These are phyloP conservation scores for Leucogyrophana mollusca DNA, from an alignment of 768 basidiomycete genomes.

Conservation along the genomic window DNA sequence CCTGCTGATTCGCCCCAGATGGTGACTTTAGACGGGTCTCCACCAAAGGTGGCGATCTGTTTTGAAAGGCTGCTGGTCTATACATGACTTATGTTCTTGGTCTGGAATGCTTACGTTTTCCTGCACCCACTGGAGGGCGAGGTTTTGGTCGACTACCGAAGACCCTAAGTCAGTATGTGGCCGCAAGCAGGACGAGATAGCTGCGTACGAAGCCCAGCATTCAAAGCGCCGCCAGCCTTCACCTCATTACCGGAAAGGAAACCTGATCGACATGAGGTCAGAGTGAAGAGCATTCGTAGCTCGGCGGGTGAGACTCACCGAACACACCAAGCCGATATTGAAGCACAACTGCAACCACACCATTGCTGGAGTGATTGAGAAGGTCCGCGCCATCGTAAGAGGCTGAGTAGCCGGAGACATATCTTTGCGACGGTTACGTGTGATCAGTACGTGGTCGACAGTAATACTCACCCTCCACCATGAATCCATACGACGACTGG, in stretches of 20 bases:
- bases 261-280: conserved; percentile 10
- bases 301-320: conserved; percentile 13
- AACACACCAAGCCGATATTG: conserved; percentile 37
- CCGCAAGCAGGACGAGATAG: background rate
- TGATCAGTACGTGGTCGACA: too few relatives aligned
- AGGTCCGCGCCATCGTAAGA: conserved; percentile 20
- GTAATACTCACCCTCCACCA: conserved; percentile 35
- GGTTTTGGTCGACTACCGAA: conserved; percentile 34
- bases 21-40: conserved; percentile 30
- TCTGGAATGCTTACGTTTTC: conserved; percentile 25
- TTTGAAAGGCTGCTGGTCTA: background rate
- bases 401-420: conserved; percentile 17
- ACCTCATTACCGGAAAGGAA: conserved; percentile 30
- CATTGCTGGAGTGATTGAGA: conserved; percentile 20
- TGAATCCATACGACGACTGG: conserved; percentile 38
- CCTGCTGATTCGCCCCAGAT: conserved; percentile 37
- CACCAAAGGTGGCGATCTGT: conserved; percentile 34
- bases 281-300: background rate
- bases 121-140: conserved; percentile 36
- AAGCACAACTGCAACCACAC: conserved; percentile 25
- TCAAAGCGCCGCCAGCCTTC: conserved; percentile 29
- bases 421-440: too few relatives aligned
- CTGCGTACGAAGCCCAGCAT: conserved; percentile 33
- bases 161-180: background rate
- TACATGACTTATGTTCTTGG: background rate